Evolutionary conservation across 495 filamentous ascomycete species (phyloP), one percentile per base, ranked within the genome.

Genomic region (Aspergillus nidulans): DNA sequence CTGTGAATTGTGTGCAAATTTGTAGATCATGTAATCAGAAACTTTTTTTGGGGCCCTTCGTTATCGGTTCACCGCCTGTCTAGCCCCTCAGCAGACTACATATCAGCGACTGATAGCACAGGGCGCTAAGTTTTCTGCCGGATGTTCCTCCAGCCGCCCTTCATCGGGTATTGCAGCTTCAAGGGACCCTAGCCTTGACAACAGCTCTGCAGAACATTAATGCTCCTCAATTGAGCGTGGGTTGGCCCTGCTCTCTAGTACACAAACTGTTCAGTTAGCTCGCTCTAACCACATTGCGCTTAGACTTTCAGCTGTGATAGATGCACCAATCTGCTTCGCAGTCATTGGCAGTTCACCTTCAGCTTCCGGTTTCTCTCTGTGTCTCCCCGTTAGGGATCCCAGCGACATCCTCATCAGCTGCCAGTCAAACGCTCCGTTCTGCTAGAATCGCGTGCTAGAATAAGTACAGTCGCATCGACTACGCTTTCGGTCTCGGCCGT

Each of bases 1-100:
- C 45, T 51, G 58, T 55, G 53, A 63, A 48, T 34, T 71, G 71
- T 72, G 71, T 65, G 67, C 69, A 68, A 71, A 71, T 71, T 73
- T 71, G 47, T 53, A 47, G 60, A 56, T 75, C 69, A 73, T 65
- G 69, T 71, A 69, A 63, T 55, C 57, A 39, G 43, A 63, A 55
- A 63, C 61, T 43, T 56, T 59, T 61, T 61, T 16, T 30, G 21
- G 50, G 36, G 32, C 45, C 10, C 4, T 12, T 34, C 30, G 30
- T 49, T 49, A 49, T 49, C 26, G 18, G 13, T 24, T 51, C 47
- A 74, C 69, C 69, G 67, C 64, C 57, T 47, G 36, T n/a, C n/a
- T 54, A 26, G 30, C 52, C 57, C 57, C 57, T 55, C 52, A 42
- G 15, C 30, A 34, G 2, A 2, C 30, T 18, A n/a, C 13, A 39